Evolutionary conservation across 306 rosid genomes (phyloP).

Genomic region (Glycine latifolia): DNA sequence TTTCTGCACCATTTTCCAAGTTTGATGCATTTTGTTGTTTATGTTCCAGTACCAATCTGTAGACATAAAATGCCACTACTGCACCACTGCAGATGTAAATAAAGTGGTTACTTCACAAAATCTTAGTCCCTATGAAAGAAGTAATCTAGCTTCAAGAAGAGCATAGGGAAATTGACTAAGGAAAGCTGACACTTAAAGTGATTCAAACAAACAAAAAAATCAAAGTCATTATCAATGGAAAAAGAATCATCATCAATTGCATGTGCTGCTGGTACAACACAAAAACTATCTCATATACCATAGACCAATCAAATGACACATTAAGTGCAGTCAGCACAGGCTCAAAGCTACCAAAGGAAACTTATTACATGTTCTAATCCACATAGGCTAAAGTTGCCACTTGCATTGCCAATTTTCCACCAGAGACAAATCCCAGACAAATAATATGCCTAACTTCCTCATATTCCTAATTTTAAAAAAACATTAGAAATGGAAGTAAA

Average conservation of each 20-base stretch:
- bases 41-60: too few species aligned
- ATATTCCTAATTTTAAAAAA: not conserved
- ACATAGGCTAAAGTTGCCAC: not conserved
- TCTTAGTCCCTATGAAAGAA: too few species aligned
- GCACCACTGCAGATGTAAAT: too few species aligned
- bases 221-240: not conserved
- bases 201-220: not conserved
- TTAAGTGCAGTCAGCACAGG: not conserved
- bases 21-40: not conserved
- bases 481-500: not conserved
- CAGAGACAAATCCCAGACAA: not conserved
- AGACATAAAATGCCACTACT: too few species aligned
- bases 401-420: not conserved
- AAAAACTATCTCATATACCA: not conserved
- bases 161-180: too few species aligned
- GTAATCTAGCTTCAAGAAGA: too few species aligned
- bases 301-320: not conserved
- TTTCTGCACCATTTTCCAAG: not conserved
- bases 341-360: conserved; percentile 1
- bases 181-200: too few species aligned
- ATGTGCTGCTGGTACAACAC: not conserved
- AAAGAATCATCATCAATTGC: not conserved
- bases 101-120: too few species aligned
- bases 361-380: not conserved
- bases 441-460: not conserved